Conservation (phyloP, 768 basidiomycete genomes). For the Tremella mesenterica region DNA sequence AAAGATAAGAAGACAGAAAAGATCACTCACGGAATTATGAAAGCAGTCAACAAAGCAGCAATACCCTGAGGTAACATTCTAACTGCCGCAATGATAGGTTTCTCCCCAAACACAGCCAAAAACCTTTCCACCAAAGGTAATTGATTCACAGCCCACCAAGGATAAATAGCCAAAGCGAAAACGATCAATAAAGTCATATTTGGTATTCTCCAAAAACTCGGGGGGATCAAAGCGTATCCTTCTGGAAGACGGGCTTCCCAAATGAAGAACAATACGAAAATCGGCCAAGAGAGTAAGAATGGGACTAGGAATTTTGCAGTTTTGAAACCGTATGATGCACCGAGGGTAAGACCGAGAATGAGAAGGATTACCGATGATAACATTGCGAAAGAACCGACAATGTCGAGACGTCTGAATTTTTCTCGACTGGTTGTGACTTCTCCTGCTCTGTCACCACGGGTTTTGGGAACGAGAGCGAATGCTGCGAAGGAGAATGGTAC, state of each 20-base stretch:
- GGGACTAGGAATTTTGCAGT: conserved; percentile 35
- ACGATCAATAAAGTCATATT: conserved; percentile 38
- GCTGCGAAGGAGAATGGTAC: conserved; percentile 14
- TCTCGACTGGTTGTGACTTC: conserved; percentile 2
- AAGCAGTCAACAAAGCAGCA: conserved; percentile 15
- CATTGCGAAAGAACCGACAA: conserved; percentile 31
- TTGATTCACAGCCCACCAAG: conserved; percentile 32
- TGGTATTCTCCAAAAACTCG: conserved; percentile 36
- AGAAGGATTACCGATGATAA: conserved; percentile 35
- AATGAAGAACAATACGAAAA: conserved; percentile 37
- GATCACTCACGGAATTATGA: conserved; percentile 22
- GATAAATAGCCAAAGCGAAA: conserved; percentile 34
- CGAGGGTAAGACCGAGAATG: conserved; percentile 39
- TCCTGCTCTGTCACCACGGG: conserved; percentile 7
- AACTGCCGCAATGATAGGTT: conserved; percentile 35
- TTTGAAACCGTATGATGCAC: conserved; percentile 38
- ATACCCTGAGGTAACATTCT: conserved; percentile 33
- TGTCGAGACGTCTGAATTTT: conserved; percentile 32
- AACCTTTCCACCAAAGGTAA: conserved; percentile 27
- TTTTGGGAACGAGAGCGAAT: conserved; percentile 15
- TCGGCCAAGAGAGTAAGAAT: conserved; percentile 29
- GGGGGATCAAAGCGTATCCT: conserved; percentile 35
- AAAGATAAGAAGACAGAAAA: not conserved
- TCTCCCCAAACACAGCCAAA: conserved; percentile 13
- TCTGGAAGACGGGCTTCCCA: conserved; percentile 29